Evolutionary conservation across 2,329 filamentous ascomycete genomes (phyloP).

Genomic region (Pseudogymnoascus verrucosus): DNA sequence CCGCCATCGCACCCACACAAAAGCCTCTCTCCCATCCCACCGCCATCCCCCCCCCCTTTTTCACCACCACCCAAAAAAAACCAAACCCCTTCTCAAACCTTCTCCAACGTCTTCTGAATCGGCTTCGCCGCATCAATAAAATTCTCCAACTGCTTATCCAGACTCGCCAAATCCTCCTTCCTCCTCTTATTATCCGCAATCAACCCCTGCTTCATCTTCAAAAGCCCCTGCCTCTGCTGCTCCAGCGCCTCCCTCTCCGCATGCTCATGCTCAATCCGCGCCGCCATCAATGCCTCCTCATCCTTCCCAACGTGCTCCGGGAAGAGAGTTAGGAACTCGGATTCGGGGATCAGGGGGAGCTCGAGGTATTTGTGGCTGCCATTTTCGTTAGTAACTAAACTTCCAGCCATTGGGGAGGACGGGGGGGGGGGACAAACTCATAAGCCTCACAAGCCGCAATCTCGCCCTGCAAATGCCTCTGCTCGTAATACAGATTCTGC

Average conservation of each 20-base stretch:
- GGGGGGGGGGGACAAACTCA: constrained; percentile 52
- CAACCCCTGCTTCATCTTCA: constrained; percentile 63
- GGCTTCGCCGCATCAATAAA: constrained; percentile 90
- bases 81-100: constrained; percentile 37
- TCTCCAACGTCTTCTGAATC: constrained; percentile 79
- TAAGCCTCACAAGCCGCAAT: constrained; percentile 87
- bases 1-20: not conserved
- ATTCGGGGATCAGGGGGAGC: constrained; percentile 73
- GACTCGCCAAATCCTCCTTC: constrained; percentile 83
- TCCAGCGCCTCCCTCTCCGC: constrained; percentile 78
- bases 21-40: not conserved
- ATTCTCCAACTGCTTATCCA: constrained; percentile 87
- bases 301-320: constrained; percentile 66
- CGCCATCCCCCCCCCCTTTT: not conserved
- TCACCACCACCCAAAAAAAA: not conserved
- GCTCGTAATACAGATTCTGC: constrained; percentile 95
- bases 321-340: constrained; percentile 70
- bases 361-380: constrained; percentile 76
- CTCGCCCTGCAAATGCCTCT: constrained; percentile 81
- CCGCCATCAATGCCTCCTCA: constrained; percentile 78
- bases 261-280: constrained; percentile 85
- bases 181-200: constrained; percentile 80
- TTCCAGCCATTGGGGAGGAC: not conserved
- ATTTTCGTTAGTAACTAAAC: not conserved
- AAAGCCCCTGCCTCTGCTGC: constrained; percentile 68